Percentiles rank a stretch among this genome's conserved stretches.
Evolutionary conservation across 192 early-diverging fungal species (phyloP).

Genomic region (Kickxella alabastrina): DNA sequence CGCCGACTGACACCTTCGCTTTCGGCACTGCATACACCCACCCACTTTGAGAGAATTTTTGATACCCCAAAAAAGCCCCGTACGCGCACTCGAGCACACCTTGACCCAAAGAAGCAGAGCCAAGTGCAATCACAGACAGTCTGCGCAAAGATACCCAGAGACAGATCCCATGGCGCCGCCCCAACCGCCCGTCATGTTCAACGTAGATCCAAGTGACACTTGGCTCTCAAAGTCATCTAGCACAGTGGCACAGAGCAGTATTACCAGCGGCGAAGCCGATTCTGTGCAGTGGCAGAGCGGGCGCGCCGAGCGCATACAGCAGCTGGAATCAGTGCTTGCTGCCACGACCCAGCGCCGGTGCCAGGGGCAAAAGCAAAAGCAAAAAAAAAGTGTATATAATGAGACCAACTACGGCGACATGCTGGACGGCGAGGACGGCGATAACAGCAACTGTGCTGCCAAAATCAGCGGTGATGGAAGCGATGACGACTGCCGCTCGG

Average conservation of each 20-base stretch:
- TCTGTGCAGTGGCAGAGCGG: constrained; percentile 22
- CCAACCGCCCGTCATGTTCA: constrained; percentile 25
- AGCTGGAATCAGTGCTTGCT: constrained; percentile 32
- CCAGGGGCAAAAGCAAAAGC: constrained; percentile 2
- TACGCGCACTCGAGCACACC: not conserved
- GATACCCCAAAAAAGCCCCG: not conserved
- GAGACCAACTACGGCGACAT: constrained; percentile 25
- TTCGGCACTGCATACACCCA: no score
- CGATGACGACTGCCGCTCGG: constrained; percentile 12
- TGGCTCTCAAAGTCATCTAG: not conserved
- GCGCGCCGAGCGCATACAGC: constrained; percentile 33
- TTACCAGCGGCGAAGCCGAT: not conserved
- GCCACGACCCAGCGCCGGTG: constrained; percentile 8
- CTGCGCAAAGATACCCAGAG: no score
- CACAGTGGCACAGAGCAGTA: not conserved
- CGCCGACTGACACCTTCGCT: no score
- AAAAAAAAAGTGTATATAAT: not conserved
- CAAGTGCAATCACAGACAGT: no score
- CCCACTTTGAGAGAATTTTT: not conserved
- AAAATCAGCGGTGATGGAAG: not conserved
- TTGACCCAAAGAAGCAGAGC: not conserved
- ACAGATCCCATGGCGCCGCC: no score
- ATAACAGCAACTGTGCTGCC: not conserved
- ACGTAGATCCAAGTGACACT: constrained; percentile 1
- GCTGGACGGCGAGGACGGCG: constrained; percentile 21